Base-by-base conservation (phyloP, 371 early-diverging fungal genomes). In the Blakeslea trispora region DNA sequence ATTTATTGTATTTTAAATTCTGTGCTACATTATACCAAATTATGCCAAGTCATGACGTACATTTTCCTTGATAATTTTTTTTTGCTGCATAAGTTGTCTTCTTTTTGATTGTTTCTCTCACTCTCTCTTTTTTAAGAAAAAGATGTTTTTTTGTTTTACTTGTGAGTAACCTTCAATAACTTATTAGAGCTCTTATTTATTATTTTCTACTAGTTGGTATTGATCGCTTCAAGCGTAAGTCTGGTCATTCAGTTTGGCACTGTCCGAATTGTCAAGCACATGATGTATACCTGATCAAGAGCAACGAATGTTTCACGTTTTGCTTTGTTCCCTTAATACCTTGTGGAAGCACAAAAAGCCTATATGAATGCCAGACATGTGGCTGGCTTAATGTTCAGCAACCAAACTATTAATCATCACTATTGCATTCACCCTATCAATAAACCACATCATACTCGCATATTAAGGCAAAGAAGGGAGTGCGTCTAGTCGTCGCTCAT, bases 321-420 rank as follows among this genome's bases (percentile, higher is more conserved):
- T 79, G 75, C 57, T 79, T 79, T 53, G 56, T 79, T 43, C 79
- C 79, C 2, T 53, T 79, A 22, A 70, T 79, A 28, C 79, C 79
- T 19, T 71, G 71, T 46, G 74, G 75, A 17, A 42, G 55, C 10
- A 72, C 75, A 14, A 67, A 66, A 43, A 54, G 64, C 2, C 64
- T 74, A 0, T 79, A 79, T 21, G 75, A 74, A 52, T 79, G 79
- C 50, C 47, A 50, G 15, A 79, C 79, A 8, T 79, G 79, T 50
- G 72, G 74, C 28, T 68, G 79, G 69, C 56, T 71, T 15, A 79
- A 72, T 49, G 74, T 75, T 40, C 63, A 74, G 14, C 71, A 70
- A 48, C 78, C 78, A 22, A 48, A 55, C 42, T 41, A 45, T 32
- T 55, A 55, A 55, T 13, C 45, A 10, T 31, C 10, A 43, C 3